Conservation (phyloP, 495 filamentous ascomycete species). For the Xylaria telfairii region DNA sequence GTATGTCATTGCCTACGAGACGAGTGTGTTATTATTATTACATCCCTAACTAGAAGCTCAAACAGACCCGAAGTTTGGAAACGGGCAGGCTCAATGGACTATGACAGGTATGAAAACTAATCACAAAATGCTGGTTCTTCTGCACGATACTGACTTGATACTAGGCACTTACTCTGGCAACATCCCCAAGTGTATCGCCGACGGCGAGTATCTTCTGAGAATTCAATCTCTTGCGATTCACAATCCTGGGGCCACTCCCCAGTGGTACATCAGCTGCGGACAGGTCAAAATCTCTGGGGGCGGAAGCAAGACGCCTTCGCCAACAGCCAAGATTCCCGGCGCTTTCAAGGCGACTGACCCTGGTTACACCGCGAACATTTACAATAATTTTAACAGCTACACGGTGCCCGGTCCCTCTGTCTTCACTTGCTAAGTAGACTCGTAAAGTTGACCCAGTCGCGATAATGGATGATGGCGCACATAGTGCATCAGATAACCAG, state of each 20-base stretch:
- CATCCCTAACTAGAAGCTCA: neutral
- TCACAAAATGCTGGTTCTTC: neutral
- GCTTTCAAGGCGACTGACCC: slow-evolving; percentile 61
- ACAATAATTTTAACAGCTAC: slow-evolving; percentile 38
- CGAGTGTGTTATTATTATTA: neutral
- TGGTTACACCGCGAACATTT: slow-evolving; percentile 48
- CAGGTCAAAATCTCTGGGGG: slow-evolving; percentile 64
- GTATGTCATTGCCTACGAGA: slow-evolving; percentile 23
- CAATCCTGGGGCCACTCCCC: slow-evolving; percentile 57
- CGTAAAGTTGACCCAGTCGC: neutral
- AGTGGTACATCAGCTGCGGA: slow-evolving; percentile 64
- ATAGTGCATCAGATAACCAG: neutral
- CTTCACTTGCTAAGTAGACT: slow-evolving; percentile 31
- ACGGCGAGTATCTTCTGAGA: slow-evolving; percentile 67
- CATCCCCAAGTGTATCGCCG: slow-evolving; percentile 59
- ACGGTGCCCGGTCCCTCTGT: slow-evolving; percentile 37
- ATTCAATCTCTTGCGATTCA: slow-evolving; percentile 68
- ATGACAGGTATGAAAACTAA: slow-evolving; percentile 42
- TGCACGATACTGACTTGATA: neutral
- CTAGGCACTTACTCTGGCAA: slow-evolving; percentile 56
- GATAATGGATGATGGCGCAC: neutral
- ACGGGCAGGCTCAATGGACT: slow-evolving; percentile 46
- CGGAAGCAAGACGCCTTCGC: slow-evolving; percentile 53
- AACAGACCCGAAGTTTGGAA: slow-evolving; percentile 43
- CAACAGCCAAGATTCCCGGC: slow-evolving; percentile 59